phyloP scores from a whole-genome alignment of 306 rosid species.

The Cicer arietinum region DNA sequence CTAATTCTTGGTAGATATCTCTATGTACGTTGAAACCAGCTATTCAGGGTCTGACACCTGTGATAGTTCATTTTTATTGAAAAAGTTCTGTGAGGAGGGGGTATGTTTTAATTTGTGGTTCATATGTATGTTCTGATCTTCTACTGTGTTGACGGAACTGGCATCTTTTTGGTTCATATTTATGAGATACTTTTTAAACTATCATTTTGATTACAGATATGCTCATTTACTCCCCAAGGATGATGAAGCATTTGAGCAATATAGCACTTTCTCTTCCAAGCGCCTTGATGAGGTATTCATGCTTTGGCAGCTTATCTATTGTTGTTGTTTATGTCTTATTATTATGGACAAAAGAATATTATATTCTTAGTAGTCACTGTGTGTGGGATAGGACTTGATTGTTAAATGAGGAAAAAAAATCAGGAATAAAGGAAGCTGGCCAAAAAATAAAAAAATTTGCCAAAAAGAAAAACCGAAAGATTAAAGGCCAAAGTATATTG shows the following conservation, averaged over 20 bases:
- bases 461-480: slow-evolving; percentile 14
- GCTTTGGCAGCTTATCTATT: slow-evolving; percentile 26
- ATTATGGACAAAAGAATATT: not conserved
- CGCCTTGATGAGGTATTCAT: slow-evolving; percentile 90
- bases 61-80: no score
- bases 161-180: slow-evolving; percentile 24
- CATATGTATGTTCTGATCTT: not conserved
- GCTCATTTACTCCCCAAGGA: slow-evolving; percentile 91
- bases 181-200: slow-evolving; percentile 18
- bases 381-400: not conserved
- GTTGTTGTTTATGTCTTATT: slow-evolving; percentile 4
- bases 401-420: not conserved
- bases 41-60: no score
- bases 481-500: not conserved
- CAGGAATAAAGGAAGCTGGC: not conserved
- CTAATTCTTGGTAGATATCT: slow-evolving; percentile 17
- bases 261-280: slow-evolving; percentile 75
- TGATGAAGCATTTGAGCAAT: slow-evolving; percentile 90
- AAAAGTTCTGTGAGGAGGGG: no score
- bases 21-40: not conserved
- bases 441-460: not conserved
- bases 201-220: slow-evolving; percentile 58
- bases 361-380: not conserved
- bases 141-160: slow-evolving; percentile 19
- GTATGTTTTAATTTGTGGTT: not conserved